These are phyloP conservation scores for Mycena vitilis DNA, from an alignment of 768 basidiomycete species.

Conservation along the genomic window DNA sequence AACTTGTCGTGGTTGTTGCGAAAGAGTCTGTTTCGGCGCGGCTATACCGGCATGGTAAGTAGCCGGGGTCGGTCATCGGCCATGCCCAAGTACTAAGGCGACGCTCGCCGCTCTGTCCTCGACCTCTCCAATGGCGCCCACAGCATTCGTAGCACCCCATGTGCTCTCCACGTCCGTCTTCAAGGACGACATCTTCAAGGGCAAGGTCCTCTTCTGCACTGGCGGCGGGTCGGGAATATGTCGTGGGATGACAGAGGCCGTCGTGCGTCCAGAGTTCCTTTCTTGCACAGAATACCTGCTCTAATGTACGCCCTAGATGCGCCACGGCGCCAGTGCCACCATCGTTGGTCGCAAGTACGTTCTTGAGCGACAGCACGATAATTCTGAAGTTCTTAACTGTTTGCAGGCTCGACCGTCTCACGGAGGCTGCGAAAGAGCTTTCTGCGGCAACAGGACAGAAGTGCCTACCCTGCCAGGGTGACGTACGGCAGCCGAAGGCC, in stretches of 20 bases:
- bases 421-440: constrained; percentile 76
- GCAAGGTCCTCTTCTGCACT: constrained; percentile 91
- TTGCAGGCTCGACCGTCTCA: constrained; percentile 76
- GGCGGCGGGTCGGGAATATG: constrained; percentile 96
- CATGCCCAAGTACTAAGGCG: neutral
- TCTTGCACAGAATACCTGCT: neutral
- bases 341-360: constrained; percentile 91
- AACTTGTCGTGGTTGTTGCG: neutral
- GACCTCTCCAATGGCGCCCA: constrained; percentile 51
- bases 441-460: constrained; percentile 72
- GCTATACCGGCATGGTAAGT: neutral
- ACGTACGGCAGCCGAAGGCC: constrained; percentile 83
- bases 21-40: neutral
- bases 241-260: constrained; percentile 84
- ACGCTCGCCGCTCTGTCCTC: neutral
- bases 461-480: constrained; percentile 81
- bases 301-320: constrained; percentile 64
- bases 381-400: constrained; percentile 12
- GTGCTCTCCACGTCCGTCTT: constrained; percentile 73
- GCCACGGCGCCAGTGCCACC: constrained; percentile 81
- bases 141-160: constrained; percentile 56
- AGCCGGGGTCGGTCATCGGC: neutral
- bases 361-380: constrained; percentile 7
- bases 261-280: constrained; percentile 61
- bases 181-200: constrained; percentile 84